Percentiles rank a stretch among this genome's conserved stretches.
phyloP scores from a whole-genome alignment of 805 yeast species.

The Wickerhamiella sergipiensis region DNA sequence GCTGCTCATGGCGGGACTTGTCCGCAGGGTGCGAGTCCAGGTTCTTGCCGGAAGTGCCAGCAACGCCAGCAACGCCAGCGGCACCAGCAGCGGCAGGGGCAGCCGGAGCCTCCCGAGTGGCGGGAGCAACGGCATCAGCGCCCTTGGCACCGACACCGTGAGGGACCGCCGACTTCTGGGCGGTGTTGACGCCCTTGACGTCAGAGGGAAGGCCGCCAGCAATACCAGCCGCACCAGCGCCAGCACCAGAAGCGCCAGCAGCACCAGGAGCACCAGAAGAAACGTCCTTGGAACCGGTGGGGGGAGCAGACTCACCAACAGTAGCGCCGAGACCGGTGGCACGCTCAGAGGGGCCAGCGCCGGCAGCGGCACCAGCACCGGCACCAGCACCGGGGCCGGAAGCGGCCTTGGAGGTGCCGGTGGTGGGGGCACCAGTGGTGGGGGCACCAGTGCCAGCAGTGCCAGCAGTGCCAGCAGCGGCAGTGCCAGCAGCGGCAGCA shows the following conservation, averaged over 20 bases:
- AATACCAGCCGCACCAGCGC: background rate
- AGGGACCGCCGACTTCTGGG: too few relatives aligned
- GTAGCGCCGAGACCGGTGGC: too few relatives aligned
- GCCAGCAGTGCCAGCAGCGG: slow-evolving; percentile 2
- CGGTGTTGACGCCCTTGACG: too few relatives aligned
- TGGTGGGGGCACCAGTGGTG: background rate
- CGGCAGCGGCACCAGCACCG: slow-evolving; percentile 19
- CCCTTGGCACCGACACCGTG: too few relatives aligned
- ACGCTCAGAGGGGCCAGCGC: too few relatives aligned
- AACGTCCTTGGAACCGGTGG: too few relatives aligned
- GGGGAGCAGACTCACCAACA: too few relatives aligned
- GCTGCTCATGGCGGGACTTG: too few relatives aligned
- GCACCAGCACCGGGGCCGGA: background rate
- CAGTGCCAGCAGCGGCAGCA: background rate
- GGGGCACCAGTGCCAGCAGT: slow-evolving; percentile 1
- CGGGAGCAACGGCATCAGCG: background rate
- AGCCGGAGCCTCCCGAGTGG: background rate
- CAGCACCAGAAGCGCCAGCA: background rate
- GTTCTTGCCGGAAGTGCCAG: background rate
- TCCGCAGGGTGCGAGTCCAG: too few relatives aligned
- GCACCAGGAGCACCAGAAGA: background rate
- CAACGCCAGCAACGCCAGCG: background rate
- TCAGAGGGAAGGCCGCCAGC: too few relatives aligned
- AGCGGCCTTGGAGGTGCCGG: background rate
- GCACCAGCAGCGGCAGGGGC: background rate